These are phyloP conservation scores for Mesembryanthemum crystallinum DNA, from an alignment of 148 eudicot genomes.

Conservation along the genomic window DNA sequence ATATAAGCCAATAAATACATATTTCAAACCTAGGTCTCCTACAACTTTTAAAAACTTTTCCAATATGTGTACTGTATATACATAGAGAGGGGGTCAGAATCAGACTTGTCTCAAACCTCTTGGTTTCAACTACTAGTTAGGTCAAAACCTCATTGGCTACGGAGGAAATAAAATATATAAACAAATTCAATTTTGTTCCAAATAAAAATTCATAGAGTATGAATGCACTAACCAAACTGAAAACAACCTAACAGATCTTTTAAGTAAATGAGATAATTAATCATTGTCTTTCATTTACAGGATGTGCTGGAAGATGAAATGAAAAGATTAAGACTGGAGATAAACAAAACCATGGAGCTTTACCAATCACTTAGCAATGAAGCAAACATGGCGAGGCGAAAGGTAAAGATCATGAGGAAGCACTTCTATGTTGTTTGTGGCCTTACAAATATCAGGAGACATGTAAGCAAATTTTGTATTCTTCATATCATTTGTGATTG, in stretches of 20 bases:
- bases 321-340: conserved; percentile 44
- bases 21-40: no score
- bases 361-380: conserved; percentile 47
- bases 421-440: background rate
- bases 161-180: background rate
- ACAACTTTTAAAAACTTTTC: no score
- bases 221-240: no score
- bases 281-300: conserved; percentile 27
- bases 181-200: background rate
- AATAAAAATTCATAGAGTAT: no score
- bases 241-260: no score
- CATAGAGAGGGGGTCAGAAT: no score
- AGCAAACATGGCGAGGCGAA: conserved; percentile 37
- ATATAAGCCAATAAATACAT: no score
- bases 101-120: no score
- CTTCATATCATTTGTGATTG: background rate
- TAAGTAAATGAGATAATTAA: background rate
- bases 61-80: no score
- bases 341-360: conserved; percentile 53
- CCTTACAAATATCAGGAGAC: background rate
- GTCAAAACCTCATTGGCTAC: no score
- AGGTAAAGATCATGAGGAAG: conserved; percentile 34
- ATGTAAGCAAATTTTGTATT: background rate
- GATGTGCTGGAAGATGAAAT: conserved; percentile 59
- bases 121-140: no score